phyloP scores from a whole-genome alignment of 108 stramenopile species.

The Chaetoceros tenuissimus region DNA sequence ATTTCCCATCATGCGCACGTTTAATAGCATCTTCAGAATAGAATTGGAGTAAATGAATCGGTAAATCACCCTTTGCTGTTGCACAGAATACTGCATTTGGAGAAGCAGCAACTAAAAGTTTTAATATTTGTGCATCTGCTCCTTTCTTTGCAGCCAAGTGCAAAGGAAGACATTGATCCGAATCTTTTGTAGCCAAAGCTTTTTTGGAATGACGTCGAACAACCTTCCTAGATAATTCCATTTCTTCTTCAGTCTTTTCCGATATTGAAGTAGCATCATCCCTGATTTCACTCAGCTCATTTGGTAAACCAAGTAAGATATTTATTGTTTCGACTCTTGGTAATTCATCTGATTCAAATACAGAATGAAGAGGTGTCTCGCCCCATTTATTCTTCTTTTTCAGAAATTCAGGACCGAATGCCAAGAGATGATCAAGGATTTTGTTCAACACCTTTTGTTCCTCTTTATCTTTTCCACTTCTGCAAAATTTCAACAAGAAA shows the following conservation, averaged over 20 bases:
- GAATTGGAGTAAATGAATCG: slow-evolving; percentile 8
- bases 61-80: slow-evolving; percentile 1
- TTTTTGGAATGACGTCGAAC: background rate
- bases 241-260: slow-evolving; percentile 6
- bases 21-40: no score
- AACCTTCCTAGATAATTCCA: background rate
- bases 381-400: slow-evolving; percentile 22
- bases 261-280: slow-evolving; percentile 6
- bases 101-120: slow-evolving; percentile 11
- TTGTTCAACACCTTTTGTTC: no score
- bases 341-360: slow-evolving; percentile 14
- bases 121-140: slow-evolving; percentile 11
- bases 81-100: slow-evolving; percentile 6
- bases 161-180: slow-evolving; percentile 16
- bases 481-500: no score
- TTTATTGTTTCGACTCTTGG: background rate
- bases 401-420: no score
- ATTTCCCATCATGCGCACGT: slow-evolving; percentile 3
- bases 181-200: slow-evolving; percentile 18
- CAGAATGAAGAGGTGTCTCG: slow-evolving; percentile 28
- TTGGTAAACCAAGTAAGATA: background rate
- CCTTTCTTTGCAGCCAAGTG: slow-evolving; percentile 18
- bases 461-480: no score
- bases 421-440: no score
- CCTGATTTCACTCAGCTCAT: slow-evolving; percentile 2